These are phyloP conservation scores for Monosporascus sp. DNA, from an alignment of 2,329 filamentous ascomycete species.

Conservation along the genomic window DNA sequence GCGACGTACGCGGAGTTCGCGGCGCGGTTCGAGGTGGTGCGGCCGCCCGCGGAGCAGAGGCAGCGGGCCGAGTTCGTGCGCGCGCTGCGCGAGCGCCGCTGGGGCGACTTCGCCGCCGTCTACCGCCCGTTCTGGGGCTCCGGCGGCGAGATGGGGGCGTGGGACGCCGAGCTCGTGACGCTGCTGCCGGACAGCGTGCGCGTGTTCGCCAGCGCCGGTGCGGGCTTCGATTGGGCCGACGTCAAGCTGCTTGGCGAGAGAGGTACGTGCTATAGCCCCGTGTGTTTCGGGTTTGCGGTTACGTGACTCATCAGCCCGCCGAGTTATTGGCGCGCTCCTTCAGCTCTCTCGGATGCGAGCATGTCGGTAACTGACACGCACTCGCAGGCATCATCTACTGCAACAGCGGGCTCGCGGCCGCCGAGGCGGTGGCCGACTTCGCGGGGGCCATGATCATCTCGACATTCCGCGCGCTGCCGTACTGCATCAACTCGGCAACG, in stretches of 20 bases:
- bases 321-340: too few species aligned
- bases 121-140: slow-evolving; percentile 60
- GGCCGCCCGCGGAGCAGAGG: slow-evolving; percentile 45
- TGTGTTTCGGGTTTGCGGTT: too few species aligned
- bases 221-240: slow-evolving; percentile 59
- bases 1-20: slow-evolving; percentile 39
- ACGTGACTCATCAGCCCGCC: too few species aligned
- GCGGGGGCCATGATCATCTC: slow-evolving; percentile 63
- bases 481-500: slow-evolving; percentile 54
- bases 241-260: slow-evolving; percentile 52
- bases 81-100: slow-evolving; percentile 44
- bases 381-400: slow-evolving; percentile 61
- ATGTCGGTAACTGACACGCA: neutral
- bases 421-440: slow-evolving; percentile 68
- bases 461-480: slow-evolving; percentile 62
- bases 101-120: slow-evolving; percentile 47
- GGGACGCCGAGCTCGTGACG: slow-evolving; percentile 53
- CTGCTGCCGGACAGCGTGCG: slow-evolving; percentile 47
- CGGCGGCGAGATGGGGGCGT: slow-evolving; percentile 59
- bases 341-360: neutral
- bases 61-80: slow-evolving; percentile 42
- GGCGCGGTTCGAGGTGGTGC: slow-evolving; percentile 41
- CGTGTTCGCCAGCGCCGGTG: slow-evolving; percentile 55
- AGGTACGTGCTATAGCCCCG: slow-evolving; percentile 32
- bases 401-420: slow-evolving; percentile 64